A percentile compares a stretch with the other conserved stretches of the same genome.
Conservation (phyloP, 345 rosid genomes). For the Theobroma cacao region DNA sequence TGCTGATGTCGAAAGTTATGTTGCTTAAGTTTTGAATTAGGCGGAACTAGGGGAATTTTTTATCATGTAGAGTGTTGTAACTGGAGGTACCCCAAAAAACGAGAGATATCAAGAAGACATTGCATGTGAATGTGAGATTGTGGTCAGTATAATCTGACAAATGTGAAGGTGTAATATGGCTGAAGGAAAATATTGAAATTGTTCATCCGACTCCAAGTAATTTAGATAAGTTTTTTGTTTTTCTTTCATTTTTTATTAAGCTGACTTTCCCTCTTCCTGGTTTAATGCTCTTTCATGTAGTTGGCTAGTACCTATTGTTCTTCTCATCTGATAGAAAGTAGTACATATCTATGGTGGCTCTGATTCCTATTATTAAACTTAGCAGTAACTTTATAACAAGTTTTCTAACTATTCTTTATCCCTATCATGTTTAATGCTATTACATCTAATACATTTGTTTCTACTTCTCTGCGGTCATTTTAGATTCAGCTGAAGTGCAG, state of each 20-base stretch:
- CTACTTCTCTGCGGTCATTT: constrained; percentile 14
- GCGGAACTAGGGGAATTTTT: neutral
- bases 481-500: constrained; percentile 60
- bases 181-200: neutral
- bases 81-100: neutral
- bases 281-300: neutral
- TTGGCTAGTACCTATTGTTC: neutral
- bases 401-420: neutral
- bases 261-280: neutral
- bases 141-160: neutral
- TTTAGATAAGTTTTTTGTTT: neutral
- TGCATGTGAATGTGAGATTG: neutral
- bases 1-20: neutral
- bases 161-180: neutral
- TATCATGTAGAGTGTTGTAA: neutral
- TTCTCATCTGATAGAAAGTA: neutral
- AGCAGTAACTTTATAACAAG: neutral
- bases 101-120: neutral
- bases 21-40: neutral
- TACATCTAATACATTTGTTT: neutral
- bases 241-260: neutral
- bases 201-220: neutral
- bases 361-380: neutral
- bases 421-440: neutral
- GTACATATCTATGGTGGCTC: neutral